Percentiles rank a stretch among this genome's conserved stretches.
Conservation (phyloP, 1,284 basidiomycete genomes). For the Grifola frondosa region DNA sequence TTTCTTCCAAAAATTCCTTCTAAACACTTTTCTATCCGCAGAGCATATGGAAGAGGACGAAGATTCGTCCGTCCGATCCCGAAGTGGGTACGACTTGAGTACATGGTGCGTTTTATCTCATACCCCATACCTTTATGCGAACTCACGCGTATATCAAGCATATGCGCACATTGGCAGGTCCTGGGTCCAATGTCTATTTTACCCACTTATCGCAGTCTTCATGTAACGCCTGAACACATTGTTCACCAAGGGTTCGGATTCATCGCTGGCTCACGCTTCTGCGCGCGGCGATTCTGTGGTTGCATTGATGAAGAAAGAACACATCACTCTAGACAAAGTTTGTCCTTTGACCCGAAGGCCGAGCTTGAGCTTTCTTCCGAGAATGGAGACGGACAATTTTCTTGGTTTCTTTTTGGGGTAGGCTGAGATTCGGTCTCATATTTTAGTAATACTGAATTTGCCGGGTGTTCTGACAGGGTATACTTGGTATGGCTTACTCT, state of each 20-base stretch:
- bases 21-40: constrained; percentile 29
- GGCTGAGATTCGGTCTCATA: constrained; percentile 18
- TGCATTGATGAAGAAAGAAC: constrained; percentile 56
- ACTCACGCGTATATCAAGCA: constrained; percentile 50
- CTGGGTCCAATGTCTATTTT: constrained; percentile 70
- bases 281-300: constrained; percentile 67
- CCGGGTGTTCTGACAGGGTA: constrained; percentile 45
- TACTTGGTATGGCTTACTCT: constrained; percentile 45
- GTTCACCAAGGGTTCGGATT: constrained; percentile 32
- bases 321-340: constrained; percentile 58
- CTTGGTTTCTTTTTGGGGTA: constrained; percentile 87
- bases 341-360: constrained; percentile 91
- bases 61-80: constrained; percentile 68
- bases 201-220: constrained; percentile 80
- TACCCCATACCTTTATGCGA: not conserved
- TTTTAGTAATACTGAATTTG: not conserved
- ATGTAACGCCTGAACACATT: constrained; percentile 53
- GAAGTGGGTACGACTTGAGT: constrained; percentile 89
- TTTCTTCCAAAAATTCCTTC: not conserved
- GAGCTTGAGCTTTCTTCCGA: constrained; percentile 64
- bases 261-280: constrained; percentile 45
- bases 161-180: constrained; percentile 79
- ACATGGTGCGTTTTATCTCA: constrained; percentile 36
- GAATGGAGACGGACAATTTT: constrained; percentile 73
- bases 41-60: constrained; percentile 98